phyloP scores from a whole-genome alignment of 352 stramenopile genomes.

The Peronospora tabacina region DNA sequence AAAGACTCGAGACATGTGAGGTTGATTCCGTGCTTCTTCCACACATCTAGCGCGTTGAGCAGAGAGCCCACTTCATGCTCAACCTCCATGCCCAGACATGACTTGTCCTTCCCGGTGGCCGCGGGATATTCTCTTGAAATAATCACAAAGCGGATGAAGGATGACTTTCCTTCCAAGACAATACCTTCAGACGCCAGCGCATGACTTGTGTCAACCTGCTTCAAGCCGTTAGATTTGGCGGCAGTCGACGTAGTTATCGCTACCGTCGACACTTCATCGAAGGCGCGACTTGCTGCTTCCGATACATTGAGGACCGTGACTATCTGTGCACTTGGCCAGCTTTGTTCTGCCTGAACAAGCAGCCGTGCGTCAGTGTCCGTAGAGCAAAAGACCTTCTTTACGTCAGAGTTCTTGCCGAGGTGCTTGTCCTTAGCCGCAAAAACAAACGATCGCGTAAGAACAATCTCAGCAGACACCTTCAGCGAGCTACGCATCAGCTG shows the following conservation, averaged over 20 bases:
- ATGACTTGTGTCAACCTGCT: conserved; percentile 48
- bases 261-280: conserved; percentile 33
- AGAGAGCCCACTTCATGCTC: conserved; percentile 85
- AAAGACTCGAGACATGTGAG: conserved; percentile 84
- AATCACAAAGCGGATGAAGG: conserved; percentile 69
- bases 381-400: conserved; percentile 53
- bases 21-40: conserved; percentile 76
- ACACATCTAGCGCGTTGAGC: conserved; percentile 67
- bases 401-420: conserved; percentile 35
- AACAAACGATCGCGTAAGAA: conserved; percentile 61
- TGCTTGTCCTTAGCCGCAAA: conserved; percentile 52
- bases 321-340: conserved; percentile 64
- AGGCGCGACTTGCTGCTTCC: conserved; percentile 41
- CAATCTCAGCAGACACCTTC: conserved; percentile 70
- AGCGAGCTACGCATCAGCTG: conserved; percentile 62
- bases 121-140: conserved; percentile 58
- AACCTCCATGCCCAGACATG: conserved; percentile 77
- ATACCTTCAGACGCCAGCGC: conserved; percentile 39
- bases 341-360: conserved; percentile 55
- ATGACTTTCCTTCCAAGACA: conserved; percentile 27
- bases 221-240: conserved; percentile 31
- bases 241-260: conserved; percentile 52
- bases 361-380: conserved; percentile 47
- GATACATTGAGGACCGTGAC: conserved; percentile 57
- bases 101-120: conserved; percentile 74